phyloP scores from a whole-genome alignment of 345 rosid genomes.

The Lumnitzera littorea region DNA sequence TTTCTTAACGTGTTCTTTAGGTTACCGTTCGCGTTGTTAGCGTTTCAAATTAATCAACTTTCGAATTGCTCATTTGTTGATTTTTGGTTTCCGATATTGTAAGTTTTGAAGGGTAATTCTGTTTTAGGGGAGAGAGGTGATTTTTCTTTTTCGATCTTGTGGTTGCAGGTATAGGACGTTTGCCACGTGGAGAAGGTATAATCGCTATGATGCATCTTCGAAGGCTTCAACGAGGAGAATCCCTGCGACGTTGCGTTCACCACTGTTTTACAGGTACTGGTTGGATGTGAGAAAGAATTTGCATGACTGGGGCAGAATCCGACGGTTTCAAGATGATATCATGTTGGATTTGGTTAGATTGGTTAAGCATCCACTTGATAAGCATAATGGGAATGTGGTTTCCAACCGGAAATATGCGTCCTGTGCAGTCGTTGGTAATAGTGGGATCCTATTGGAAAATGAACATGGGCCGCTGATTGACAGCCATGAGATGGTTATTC shows the following conservation, averaged over 20 bases:
- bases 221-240: constrained; percentile 16
- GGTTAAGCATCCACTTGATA: constrained; percentile 53
- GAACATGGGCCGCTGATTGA: constrained; percentile 62
- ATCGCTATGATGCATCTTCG: constrained; percentile 21
- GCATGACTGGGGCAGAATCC: constrained; percentile 50
- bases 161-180: constrained; percentile 24
- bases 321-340: constrained; percentile 44
- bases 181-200: constrained; percentile 39
- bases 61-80: no score
- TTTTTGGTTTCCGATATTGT: no score
- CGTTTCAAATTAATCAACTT: no score
- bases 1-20: no score
- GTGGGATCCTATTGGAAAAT: constrained; percentile 62
- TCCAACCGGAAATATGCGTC: constrained; percentile 42
- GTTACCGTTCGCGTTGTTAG: no score
- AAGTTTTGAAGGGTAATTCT: no score
- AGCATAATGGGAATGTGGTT: constrained; percentile 24
- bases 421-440: constrained; percentile 92
- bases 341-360: constrained; percentile 56
- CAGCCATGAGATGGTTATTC: constrained; percentile 71
- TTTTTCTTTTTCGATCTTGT: no score
- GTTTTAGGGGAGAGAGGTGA: no score
- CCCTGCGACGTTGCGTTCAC: constrained; percentile 32
- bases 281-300: constrained; percentile 57
- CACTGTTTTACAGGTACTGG: constrained; percentile 60